Base-by-base conservation (phyloP, 2,329 filamentous ascomycete genomes). In the Monosporascus ibericus region DNA sequence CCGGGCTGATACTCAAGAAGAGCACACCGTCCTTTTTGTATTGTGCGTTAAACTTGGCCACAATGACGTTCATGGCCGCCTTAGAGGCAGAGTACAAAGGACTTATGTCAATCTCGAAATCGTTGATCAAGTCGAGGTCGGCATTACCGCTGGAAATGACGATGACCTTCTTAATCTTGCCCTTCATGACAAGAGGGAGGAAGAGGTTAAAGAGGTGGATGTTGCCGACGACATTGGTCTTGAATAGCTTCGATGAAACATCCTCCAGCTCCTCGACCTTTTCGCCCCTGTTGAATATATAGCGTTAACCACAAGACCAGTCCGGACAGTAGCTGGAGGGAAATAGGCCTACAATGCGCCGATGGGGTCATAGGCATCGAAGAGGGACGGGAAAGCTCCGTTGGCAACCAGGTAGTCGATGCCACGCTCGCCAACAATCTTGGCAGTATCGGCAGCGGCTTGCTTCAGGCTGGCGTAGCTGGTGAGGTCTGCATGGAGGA, bases 381-480 rank as follows among this genome's bases (percentile, higher is more conserved):
- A 67, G 0, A 59, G 25, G 2, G 67, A 56, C 22, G 72, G 56
- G 7, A 66, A 60, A 2, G 60, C 77, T 3, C 70, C 79, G 49
- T 81, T 82, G 50, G 72, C 73, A 36, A 82, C 74, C 5, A 82
- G 61, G 53, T 76, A 77, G 63, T 82, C 78, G 11, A 82, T 52
- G 51, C 64, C 61, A 8, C 69, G 51, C 36, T 49, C 68, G 6
- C 65, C 64, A 0, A 66, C 65, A 20, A 70, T 67, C 22, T 60
- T 55, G 17, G 64, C 52, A 11, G 60, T 52, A 18, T 60, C 54
- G 36, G 58, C 55, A 8, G 55, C 62, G 7, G 63, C 60, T 48
- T 54, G 34, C 63, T 74, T 67, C 34, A 78, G 62, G 3, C 66
- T 60, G 6, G 60, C 58, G 44, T 68, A 63, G 53, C 72, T 64